Evolutionary conservation across 2,329 filamentous ascomycete species (phyloP), one percentile per base, ranked within the genome.

Genomic region (Calonectria fujianensis): DNA sequence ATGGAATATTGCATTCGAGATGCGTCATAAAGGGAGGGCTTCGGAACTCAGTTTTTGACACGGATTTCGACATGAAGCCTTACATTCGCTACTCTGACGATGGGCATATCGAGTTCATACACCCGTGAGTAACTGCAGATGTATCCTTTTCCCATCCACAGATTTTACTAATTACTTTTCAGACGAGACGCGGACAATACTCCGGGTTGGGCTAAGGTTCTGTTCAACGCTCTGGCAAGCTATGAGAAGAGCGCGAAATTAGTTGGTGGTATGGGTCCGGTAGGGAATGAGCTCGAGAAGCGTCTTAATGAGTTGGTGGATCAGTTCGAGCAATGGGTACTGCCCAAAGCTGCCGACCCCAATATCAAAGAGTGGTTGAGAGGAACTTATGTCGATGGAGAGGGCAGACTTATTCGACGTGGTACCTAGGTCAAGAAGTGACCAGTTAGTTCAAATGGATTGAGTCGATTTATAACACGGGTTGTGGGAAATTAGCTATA

Each of bases 101-200:
- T 48, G 45, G 45, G 7, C 45, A 24, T n/a, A 48, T 48, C 20
- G 41, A 48, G 20, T 48, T 48, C 11, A 11, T 24, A n/a, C 45
- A 48, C 45, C 45, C 45, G 45, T 48, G n/a, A 48, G 45, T 48
- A 24, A 9, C 45, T 48, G 10, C 45, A 24, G 9, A 48, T 48
- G 20, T 48, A 8, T 24, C 9, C 3, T 2, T n/a, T 48, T n/a
- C 10, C 4, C 2, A 6, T n/a, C 0, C 16, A 8, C 8, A 4
- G 6, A n/a, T 20, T 10, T 7, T 10, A 48, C 1, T n/a, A 18
- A 48, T 11, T 48, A 9, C 20, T n/a, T 48, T n/a, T n/a, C 10
- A n/a, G 41, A 48, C 41, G 41, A n/a, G 18, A 48, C n/a, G 10
- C 20, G 9, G 41, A 48, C 7, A 48, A 48, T 24, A 48, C 20